Base-by-base conservation (phyloP, 1,284 basidiomycete genomes). In the Agaricales sp. region DNA sequence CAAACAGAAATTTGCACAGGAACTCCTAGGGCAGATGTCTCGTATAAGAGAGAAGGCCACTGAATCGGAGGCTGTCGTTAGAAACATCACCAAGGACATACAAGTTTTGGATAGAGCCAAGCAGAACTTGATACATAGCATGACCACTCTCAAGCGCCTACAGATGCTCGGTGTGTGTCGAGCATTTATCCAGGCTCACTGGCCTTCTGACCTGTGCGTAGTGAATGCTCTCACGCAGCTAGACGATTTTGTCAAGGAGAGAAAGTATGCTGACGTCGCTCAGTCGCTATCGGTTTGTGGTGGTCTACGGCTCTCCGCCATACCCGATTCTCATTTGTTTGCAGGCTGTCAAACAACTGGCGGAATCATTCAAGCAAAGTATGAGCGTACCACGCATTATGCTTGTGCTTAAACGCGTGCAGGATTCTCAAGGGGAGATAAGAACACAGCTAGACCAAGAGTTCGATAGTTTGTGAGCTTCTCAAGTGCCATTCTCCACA, bases 11-110 rank as follows among this genome's bases (percentile, higher is more conserved):
- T n/a, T n/a, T n/a, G 47, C 25, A 19, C 12, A 95, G 92, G 91
- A 94, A 60, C 75, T 98, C 8, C 77, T 98, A 50, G 80, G 85
- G 23, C 92, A 97, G 68, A 93, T 97, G 79, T 91, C 87, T 20
- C 82, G 85, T 48, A 97, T 98, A 56, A 78, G 92, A 30, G 92
- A 96, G 64, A 95, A 97, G 64, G 92, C 93, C 0, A 88, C 90
- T 0, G 93, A 97, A 63, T 93, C 92, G 11, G 95, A 99, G 63
- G 91, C 90, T 1, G 92, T 97, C 45, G 96, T 99, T 26, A 78
- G 88, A 52, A 83, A 92, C 53, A 96, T 99, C 58, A 99, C 96
- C 3, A 86, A 91, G 56, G 96, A 99, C 63, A 98, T 99, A 50
- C 92, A 97, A 62, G 81, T 87, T 3, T 75, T 99, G 25, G 96